Evolutionary conservation across 2,329 filamentous ascomycete genomes (phyloP).

Genomic region (Chrysoporthe cubensis): DNA sequence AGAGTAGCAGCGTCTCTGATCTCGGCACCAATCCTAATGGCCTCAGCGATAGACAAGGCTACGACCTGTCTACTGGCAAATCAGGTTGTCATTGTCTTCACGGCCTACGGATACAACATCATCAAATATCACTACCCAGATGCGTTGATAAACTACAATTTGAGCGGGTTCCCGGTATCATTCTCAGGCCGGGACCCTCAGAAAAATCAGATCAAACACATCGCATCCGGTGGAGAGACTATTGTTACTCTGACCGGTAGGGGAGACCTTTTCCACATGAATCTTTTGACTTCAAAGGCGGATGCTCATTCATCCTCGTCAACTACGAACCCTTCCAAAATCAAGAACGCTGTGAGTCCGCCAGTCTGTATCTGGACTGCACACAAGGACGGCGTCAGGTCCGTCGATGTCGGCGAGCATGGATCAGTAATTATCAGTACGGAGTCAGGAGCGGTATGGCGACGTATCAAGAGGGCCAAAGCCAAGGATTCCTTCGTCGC

Average conservation of each 20-base stretch:
- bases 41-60: constrained; percentile 87
- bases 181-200: constrained; percentile 63
- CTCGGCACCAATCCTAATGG: constrained; percentile 71
- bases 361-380: constrained; percentile 88
- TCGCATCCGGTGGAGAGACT: constrained; percentile 86
- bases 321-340: constrained; percentile 91
- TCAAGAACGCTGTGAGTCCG: constrained; percentile 76
- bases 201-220: constrained; percentile 71
- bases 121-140: constrained; percentile 78
- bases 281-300: constrained; percentile 65
- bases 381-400: constrained; percentile 82
- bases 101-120: constrained; percentile 94
- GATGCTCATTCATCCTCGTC: constrained; percentile 69
- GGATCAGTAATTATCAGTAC: constrained; percentile 95
- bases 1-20: constrained; percentile 88
- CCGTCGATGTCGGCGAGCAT: constrained; percentile 87
- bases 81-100: constrained; percentile 89
- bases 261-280: constrained; percentile 87
- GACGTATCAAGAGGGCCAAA: constrained; percentile 79
- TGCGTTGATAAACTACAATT: constrained; percentile 67
- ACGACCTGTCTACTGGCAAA: constrained; percentile 86
- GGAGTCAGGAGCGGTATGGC: constrained; percentile 90
- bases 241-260: constrained; percentile 84
- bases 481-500: constrained; percentile 67
- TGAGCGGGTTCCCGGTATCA: constrained; percentile 64